phyloP scores from a whole-genome alignment of 2,329 filamentous ascomycete genomes.

The Curvularia sp. region DNA sequence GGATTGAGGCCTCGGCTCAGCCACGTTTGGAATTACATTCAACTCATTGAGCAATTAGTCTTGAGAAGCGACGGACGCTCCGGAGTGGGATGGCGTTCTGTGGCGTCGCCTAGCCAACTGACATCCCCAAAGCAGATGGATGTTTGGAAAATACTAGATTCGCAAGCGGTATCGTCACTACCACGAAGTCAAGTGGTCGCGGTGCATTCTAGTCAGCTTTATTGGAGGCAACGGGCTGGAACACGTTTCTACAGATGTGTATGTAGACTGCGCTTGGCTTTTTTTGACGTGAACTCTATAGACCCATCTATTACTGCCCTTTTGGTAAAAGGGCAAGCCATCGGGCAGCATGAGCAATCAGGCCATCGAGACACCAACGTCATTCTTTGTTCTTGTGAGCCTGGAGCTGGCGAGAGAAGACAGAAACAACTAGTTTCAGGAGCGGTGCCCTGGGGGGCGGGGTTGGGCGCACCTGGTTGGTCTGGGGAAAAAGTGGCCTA shows the following conservation, averaged over 20 bases:
- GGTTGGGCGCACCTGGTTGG: conserved; percentile 22
- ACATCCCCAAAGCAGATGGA: conserved; percentile 10
- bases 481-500: conserved; percentile 21
- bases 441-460: conserved; percentile 16
- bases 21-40: background rate
- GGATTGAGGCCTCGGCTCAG: conserved; percentile 7
- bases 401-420: conserved; percentile 15
- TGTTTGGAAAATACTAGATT: background rate
- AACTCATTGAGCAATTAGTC: conserved; percentile 13
- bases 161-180: background rate
- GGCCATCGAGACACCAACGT: background rate
- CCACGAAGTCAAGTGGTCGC: background rate
- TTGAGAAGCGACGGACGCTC: conserved; percentile 16
- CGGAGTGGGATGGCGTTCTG: conserved; percentile 9
- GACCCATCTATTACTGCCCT: background rate
- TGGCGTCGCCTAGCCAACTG: conserved; percentile 18
- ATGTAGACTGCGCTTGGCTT: conserved; percentile 6
- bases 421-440: conserved; percentile 20
- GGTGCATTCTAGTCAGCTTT: background rate
- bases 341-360: background rate
- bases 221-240: background rate
- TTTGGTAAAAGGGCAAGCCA: background rate
- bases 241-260: conserved; percentile 2
- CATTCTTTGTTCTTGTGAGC: conserved; percentile 11
- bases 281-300: background rate